Base-by-base conservation (phyloP, 2,329 filamentous ascomycete genomes). In the Chalaropsis thielavioides region DNA sequence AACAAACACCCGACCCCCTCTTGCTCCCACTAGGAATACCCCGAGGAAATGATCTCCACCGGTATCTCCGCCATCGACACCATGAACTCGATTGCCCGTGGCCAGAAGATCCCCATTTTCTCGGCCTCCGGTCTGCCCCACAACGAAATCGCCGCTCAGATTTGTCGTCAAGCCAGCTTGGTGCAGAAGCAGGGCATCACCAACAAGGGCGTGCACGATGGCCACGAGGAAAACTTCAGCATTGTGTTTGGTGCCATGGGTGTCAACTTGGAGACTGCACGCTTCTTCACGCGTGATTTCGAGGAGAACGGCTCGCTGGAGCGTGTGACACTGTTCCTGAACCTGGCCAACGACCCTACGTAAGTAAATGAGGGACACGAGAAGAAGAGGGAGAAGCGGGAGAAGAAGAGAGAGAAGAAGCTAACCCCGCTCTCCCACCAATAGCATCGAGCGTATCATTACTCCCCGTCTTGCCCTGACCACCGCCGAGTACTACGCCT, bases 181-280 rank as follows among this genome's bases (percentile, higher is more conserved):
- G 95, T 97, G 69, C 86, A 91, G 76, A 78, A 82, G 71, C 73
- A 90, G 81, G 82, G 91, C 62, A 76, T 85, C 64, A 87, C 91
- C 43, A 95, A 90, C 75, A 99, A 99, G 84, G 92, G 88, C 69
- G 86, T 94, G 31, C 94, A 99, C 74, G 95, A 99, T 73, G 92
- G 86, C 65, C 94, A 99, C 77, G 91, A 96, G 73, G 94, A 99
- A 74, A 99, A 99, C 81, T 99, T 99, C 83, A 96, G 92, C 68
- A 99, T 99, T 72, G 94, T 99, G 66, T 99, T 99, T 75, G 95
- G 90, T 74, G 94, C 94, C 73, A 99, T 99, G 94, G 94, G 94
- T 91, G 94, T 99, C 71, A 99, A 99, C 81, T 86, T 99, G 87
- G 94, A 99, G 76, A 99, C 94, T 40, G 90, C 89, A 72, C 89